Evolutionary conservation across 129 eudicot species (phyloP).

Genomic region (Flaveria linearis): DNA sequence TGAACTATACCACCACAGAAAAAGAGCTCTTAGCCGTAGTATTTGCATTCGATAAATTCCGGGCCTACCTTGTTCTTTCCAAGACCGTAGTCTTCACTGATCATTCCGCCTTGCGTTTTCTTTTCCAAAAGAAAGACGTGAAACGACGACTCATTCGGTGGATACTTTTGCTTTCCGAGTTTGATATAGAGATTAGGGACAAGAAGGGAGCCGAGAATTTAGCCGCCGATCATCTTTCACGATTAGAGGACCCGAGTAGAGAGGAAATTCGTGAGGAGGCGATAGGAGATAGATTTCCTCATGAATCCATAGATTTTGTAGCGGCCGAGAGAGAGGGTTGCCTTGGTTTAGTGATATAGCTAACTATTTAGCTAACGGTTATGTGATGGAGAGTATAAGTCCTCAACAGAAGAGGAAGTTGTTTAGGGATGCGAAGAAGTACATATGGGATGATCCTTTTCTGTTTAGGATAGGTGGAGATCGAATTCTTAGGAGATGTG

Average conservation of each 20-base stretch:
- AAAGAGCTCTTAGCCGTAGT: background rate
- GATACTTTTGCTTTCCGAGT: background rate
- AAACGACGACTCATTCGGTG: background rate
- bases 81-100: background rate
- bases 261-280: background rate
- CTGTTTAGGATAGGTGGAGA: no score
- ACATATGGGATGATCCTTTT: no score
- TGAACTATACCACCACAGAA: background rate
- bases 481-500: no score
- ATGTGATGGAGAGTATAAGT: no score
- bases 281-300: background rate
- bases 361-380: background rate
- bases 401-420: background rate
- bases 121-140: background rate
- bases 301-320: background rate
- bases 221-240: no score
- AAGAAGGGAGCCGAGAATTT: no score
- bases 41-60: background rate
- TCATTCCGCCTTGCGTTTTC: background rate
- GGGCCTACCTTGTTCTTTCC: background rate
- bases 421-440: background rate
- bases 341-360: background rate
- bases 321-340: background rate
- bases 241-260: background rate
- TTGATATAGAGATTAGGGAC: background rate